Conservation (phyloP, 108 stramenopile genomes). For the Cylindrotheca closterium region DNA sequence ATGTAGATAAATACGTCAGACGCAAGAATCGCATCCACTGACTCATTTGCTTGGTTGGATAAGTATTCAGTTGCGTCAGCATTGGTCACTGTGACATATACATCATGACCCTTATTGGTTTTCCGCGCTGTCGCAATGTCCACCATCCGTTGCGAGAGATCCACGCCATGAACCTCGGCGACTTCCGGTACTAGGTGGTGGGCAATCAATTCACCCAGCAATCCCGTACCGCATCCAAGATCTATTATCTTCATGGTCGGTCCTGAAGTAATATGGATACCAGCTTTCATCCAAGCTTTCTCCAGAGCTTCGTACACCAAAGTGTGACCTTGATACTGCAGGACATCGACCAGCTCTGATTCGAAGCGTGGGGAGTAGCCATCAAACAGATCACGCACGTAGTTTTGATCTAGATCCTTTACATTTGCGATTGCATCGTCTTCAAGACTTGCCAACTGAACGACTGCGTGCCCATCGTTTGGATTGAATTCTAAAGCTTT, state of each 20-base stretch:
- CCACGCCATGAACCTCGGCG: conserved; percentile 5
- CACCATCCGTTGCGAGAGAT: conserved; percentile 16
- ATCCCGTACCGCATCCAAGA: conserved; percentile 18
- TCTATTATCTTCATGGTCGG: background rate
- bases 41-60: background rate
- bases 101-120: background rate
- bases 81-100: conserved; percentile 4
- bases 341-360: conserved; percentile 10
- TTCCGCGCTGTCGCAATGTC: background rate
- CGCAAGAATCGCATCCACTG: conserved; percentile 6
- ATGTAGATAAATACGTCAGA: conserved; percentile 24
- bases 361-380: conserved; percentile 18
- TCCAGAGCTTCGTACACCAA: conserved; percentile 4
- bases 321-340: conserved; percentile 11
- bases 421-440: conserved; percentile 1
- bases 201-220: conserved; percentile 5
- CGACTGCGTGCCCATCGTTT: conserved; percentile 13
- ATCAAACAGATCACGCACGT: conserved; percentile 21
- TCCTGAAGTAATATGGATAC: background rate
- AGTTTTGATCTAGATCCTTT: conserved; percentile 3
- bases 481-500: conserved; percentile 6
- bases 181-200: background rate
- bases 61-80: conserved; percentile 2
- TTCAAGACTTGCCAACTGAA: conserved; percentile 8
- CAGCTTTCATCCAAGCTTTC: background rate